Percentiles rank a stretch among this genome's conserved stretches.
Conservation (phyloP, 1,139 yeast genomes). For the Debaryomyces psychrophilus region DNA sequence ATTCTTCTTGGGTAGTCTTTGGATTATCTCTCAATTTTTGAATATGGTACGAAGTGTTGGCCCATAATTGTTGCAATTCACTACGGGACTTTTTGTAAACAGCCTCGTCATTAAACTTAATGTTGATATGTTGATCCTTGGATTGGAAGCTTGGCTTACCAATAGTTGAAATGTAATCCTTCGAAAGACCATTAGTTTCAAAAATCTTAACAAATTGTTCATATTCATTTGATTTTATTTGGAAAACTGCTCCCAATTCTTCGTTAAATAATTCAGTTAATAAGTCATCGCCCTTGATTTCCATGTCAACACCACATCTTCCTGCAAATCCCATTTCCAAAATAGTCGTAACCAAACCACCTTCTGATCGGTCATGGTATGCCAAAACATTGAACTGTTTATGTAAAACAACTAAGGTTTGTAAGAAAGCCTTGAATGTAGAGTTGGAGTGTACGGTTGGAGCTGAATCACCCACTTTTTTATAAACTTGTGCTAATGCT, state of each 20-base stretch:
- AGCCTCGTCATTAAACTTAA: slow-evolving; percentile 49
- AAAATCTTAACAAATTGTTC: slow-evolving; percentile 60
- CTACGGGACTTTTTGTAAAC: slow-evolving; percentile 64
- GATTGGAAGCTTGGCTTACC: slow-evolving; percentile 61
- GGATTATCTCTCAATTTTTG: slow-evolving; percentile 97
- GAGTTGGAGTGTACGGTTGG: slow-evolving; percentile 80
- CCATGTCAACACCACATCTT: slow-evolving; percentile 70
- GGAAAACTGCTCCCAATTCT: slow-evolving; percentile 97
- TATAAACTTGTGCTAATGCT: slow-evolving; percentile 91
- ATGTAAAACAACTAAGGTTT: slow-evolving; percentile 72
- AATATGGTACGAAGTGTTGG: slow-evolving; percentile 84
- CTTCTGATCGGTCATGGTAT: slow-evolving; percentile 96
- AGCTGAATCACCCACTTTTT: slow-evolving; percentile 77
- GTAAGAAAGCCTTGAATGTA: slow-evolving; percentile 68
- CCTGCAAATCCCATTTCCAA: slow-evolving; percentile 98
- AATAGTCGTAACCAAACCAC: slow-evolving; percentile 86
- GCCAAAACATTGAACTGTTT: slow-evolving; percentile 70
- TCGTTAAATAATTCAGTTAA: slow-evolving; percentile 78
- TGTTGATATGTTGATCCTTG: slow-evolving; percentile 51
- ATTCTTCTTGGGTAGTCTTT: slow-evolving; percentile 84
- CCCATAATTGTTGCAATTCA: slow-evolving; percentile 80
- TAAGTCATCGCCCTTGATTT: slow-evolving; percentile 40
- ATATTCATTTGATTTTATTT: slow-evolving; percentile 59
- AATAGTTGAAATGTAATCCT: slow-evolving; percentile 56
- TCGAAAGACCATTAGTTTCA: slow-evolving; percentile 57